Base-by-base conservation (phyloP, 2,329 filamentous ascomycete genomes). In the Diplodia seriata region DNA sequence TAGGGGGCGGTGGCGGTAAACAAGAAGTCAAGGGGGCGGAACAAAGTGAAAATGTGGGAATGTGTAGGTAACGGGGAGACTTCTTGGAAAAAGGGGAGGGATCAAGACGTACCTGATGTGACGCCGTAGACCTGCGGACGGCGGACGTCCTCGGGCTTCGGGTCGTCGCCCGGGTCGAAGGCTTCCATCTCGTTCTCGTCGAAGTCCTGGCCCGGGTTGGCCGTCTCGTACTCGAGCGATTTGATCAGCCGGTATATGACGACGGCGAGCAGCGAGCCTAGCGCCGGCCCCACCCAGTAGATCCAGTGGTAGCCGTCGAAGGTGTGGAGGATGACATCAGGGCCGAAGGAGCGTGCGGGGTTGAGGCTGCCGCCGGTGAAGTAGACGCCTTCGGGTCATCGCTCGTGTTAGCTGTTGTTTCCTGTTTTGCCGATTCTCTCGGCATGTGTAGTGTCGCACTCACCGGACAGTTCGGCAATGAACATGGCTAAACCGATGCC, bases 291-390 rank as follows among this genome's bases (percentile, higher is more conserved):
- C 31, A 83, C 70, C 82, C 82, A 84, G 74, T 84, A 84, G 68
- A 84, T 81, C 81, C 81, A 81, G 70, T 82, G 77, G 68, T 83
- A 77, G 36, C 71, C 69, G 9, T 80, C 78, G 69, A 82, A 84
- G n/a, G 72, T 75, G 59, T 68, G 68, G n/a, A 79, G 72, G 31
- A 79, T 76, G 12, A 83, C 79, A 62, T 76, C 78, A 0, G 81
- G 81, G 8, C 81, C 82, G 70, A 83, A 82, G 31, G 79, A 81
- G 54, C 82, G 77, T 3, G 82, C 80, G 26, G 82, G 82, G 69
- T 84, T 83, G 36, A 83, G 74, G 15, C 78, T 81, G n/a, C 81
- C 80, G 49, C 81, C 80, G 1, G 81, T 82, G 68, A 77, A 83
- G 72, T 74, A 80, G 2, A 82, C 80, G 20, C 67, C 68, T 51